phyloP scores from a whole-genome alignment of 345 rosid genomes.

The Camelina neglecta region DNA sequence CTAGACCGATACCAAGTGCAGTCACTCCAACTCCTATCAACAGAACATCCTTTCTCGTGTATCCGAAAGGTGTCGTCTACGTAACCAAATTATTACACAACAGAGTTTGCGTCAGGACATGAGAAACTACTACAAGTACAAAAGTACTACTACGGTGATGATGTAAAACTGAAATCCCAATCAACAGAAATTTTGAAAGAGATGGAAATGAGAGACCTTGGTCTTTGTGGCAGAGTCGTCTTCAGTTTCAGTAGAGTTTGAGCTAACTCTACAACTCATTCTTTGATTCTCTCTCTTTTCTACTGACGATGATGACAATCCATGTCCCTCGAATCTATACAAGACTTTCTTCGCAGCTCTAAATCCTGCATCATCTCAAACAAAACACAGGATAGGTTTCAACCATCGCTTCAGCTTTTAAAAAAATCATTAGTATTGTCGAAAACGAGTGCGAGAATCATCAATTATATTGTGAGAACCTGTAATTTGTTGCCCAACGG shows the following conservation, averaged over 20 bases:
- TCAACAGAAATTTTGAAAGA: conserved; percentile 24
- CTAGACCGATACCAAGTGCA: conserved; percentile 68
- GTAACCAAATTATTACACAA: conserved; percentile 25
- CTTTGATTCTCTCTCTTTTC: conserved; percentile 5
- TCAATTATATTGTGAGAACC: background rate
- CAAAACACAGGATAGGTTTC: conserved; percentile 1
- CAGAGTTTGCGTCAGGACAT: conserved; percentile 9
- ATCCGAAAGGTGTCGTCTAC: conserved; percentile 77
- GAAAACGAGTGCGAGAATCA: background rate
- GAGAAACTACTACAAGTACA: background rate
- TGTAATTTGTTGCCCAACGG: conserved; percentile 15
- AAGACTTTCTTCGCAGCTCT: conserved; percentile 29
- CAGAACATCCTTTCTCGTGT: conserved; percentile 87
- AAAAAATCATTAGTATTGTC: background rate
- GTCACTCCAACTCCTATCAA: conserved; percentile 91
- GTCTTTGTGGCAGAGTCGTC: conserved; percentile 36
- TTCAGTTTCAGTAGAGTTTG: conserved; percentile 43
- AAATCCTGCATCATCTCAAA: conserved; percentile 29
- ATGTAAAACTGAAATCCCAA: background rate
- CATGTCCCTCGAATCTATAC: conserved; percentile 22
- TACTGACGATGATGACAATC: conserved; percentile 19
- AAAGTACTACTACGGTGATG: background rate
- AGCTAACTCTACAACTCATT: conserved; percentile 39
- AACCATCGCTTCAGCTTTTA: conserved; percentile 8
- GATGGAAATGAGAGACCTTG: conserved; percentile 30